Conservation (phyloP, 78 protist genomes). For the Anaeramoeba flamelloides region DNA sequence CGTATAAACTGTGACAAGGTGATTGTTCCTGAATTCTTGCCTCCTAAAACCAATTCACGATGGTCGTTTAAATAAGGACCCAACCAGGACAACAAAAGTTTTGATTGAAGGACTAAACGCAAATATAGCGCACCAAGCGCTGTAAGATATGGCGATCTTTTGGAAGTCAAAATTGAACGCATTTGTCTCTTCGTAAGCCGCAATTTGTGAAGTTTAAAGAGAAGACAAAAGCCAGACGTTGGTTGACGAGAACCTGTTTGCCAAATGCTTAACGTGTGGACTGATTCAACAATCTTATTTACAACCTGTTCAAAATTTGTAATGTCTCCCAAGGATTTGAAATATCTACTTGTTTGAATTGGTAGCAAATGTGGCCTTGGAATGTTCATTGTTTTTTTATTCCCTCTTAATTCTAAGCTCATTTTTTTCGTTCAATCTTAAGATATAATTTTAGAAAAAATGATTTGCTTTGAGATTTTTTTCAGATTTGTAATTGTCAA, state of each 20-base stretch:
- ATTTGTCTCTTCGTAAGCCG: not conserved
- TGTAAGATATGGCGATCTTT: not conserved
- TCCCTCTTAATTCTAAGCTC: not conserved
- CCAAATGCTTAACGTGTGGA: not conserved
- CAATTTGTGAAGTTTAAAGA: not conserved
- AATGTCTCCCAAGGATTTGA: not conserved
- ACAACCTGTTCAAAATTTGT: not conserved
- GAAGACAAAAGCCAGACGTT: not conserved
- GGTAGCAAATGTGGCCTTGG: not conserved
- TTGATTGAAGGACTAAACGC: no score
- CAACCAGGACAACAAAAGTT: no score
- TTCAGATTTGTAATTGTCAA: no score
- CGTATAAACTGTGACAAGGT: no score
- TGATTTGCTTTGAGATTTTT: no score
- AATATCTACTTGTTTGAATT: not conserved
- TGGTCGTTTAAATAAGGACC: no score
- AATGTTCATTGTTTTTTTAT: not conserved
- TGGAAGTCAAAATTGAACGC: not conserved
- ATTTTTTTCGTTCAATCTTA: no score
- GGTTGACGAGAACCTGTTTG: not conserved
- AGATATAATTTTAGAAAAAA: no score
- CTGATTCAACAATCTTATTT: not conserved
- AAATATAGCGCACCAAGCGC: not conserved
- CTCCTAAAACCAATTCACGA: no score
- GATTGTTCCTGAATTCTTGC: no score